Percentiles rank a stretch among this genome's conserved stretches.
phyloP scores from a whole-genome alignment of 176 grass and related monocot genomes.

The Triticum turgidum region DNA sequence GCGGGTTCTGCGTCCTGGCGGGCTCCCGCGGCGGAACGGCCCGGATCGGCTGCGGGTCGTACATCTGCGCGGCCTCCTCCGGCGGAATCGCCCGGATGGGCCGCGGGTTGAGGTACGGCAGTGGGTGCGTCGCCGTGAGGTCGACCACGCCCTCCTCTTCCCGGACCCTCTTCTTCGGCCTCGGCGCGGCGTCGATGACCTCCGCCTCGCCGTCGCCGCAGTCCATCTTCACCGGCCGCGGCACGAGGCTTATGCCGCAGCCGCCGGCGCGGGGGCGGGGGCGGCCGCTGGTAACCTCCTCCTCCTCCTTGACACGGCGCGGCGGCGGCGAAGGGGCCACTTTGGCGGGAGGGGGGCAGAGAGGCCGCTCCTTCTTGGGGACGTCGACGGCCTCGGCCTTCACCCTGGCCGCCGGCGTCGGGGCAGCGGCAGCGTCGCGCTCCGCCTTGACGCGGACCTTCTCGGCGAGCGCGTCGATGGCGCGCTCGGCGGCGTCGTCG shows the following conservation, averaged over 20 bases:
- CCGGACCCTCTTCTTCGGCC: conserved; percentile 30
- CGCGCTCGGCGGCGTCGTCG: background rate
- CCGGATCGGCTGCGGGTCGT: conserved; percentile 19
- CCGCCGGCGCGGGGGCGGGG: background rate
- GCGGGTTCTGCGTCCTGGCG: background rate
- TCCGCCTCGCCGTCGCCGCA: background rate
- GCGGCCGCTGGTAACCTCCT: background rate
- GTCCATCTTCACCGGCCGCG: conserved; percentile 28
- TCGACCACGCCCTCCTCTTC: conserved; percentile 13
- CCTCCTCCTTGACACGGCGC: background rate
- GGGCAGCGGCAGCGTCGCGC: conserved; percentile 18
- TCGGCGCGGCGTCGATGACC: conserved; percentile 33
- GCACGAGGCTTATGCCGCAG: conserved; percentile 36
- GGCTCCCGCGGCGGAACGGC: conserved; percentile 28
- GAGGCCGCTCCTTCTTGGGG: background rate
- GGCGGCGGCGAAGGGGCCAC: background rate
- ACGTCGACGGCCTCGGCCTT: conserved; percentile 21
- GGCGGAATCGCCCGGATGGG: conserved; percentile 63
- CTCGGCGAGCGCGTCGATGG: background rate
- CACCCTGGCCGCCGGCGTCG: background rate
- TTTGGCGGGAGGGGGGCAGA: background rate
- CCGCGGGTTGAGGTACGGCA: conserved; percentile 68
- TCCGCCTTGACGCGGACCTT: conserved; percentile 27
- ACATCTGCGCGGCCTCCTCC: conserved; percentile 1
- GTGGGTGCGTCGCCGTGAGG: conserved; percentile 43